phyloP scores from a whole-genome alignment of 495 filamentous ascomycete species.

The Xylaria nigripes region DNA sequence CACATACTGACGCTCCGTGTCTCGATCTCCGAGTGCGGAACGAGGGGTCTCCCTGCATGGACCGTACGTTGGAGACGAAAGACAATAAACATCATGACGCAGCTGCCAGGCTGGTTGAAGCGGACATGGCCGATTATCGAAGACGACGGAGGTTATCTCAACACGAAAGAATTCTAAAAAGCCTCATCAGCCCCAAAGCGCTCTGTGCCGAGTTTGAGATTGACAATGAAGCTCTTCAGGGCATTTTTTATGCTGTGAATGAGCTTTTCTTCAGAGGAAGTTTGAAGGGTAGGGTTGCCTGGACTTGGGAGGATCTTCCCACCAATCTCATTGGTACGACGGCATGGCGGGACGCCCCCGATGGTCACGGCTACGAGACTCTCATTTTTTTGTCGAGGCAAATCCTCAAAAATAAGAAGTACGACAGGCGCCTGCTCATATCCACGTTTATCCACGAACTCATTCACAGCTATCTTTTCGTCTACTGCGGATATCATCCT shows the following conservation, averaged over 20 bases:
- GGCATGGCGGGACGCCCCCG: slow-evolving; percentile 35
- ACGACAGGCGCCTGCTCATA: slow-evolving; percentile 46
- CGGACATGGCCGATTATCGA: slow-evolving; percentile 33
- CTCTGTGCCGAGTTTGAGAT: slow-evolving; percentile 31
- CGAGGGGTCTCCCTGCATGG: slow-evolving; percentile 11
- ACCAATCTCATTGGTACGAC: slow-evolving; percentile 47
- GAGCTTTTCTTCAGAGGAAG: slow-evolving; percentile 47
- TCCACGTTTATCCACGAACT: slow-evolving; percentile 51
- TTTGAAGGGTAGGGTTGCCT: slow-evolving; percentile 41
- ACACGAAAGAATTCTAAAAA: slow-evolving; percentile 41
- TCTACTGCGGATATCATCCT: slow-evolving; percentile 44
- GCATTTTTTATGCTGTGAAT: slow-evolving; percentile 45
- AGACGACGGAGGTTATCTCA: slow-evolving; percentile 38
- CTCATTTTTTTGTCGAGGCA: slow-evolving; percentile 46
- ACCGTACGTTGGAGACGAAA: slow-evolving; percentile 4
- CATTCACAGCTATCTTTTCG: slow-evolving; percentile 51
- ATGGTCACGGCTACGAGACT: slow-evolving; percentile 42
- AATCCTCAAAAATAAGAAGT: slow-evolving; percentile 38
- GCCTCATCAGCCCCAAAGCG: slow-evolving; percentile 39
- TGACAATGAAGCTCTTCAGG: slow-evolving; percentile 42
- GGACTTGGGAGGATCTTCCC: slow-evolving; percentile 40
- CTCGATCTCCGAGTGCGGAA: slow-evolving; percentile 12
- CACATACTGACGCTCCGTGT: slow-evolving; percentile 6
- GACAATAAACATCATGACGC: slow-evolving; percentile 28
- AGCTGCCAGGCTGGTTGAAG: slow-evolving; percentile 33